A percentile compares a stretch with the other conserved stretches of the same genome.
Conservation (phyloP, 2,329 filamentous ascomycete species). For the Fusarium abutilonis region DNA sequence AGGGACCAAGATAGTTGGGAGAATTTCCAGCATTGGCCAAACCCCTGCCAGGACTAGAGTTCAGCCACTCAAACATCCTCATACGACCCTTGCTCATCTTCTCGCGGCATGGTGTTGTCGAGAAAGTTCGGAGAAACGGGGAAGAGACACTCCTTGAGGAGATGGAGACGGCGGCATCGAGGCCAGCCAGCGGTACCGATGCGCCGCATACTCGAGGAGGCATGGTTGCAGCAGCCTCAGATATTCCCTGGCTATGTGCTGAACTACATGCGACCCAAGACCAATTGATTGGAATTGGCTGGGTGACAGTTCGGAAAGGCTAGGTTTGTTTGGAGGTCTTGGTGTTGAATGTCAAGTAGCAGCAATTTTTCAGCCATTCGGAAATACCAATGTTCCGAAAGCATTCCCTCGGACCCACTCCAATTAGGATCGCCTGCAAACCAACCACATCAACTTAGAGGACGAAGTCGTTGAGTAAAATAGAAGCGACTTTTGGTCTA, state of each 20-base stretch:
- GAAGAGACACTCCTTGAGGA: conserved; percentile 18
- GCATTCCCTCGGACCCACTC: background rate
- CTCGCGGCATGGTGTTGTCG: conserved; percentile 52
- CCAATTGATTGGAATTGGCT: conserved; percentile 43
- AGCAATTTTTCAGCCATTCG: conserved; percentile 40
- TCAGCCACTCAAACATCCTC: conserved; percentile 54
- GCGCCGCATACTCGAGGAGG: conserved; percentile 48
- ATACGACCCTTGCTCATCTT: conserved; percentile 53
- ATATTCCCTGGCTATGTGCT: conserved; percentile 30
- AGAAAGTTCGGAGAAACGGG: conserved; percentile 50
- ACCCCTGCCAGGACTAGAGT: conserved; percentile 39
- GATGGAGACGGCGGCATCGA: conserved; percentile 44
- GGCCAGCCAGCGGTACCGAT: conserved; percentile 46
- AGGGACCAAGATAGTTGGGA: conserved; percentile 53
- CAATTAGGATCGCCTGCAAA: background rate
- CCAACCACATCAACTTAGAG: too few species aligned
- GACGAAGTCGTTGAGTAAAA: background rate
- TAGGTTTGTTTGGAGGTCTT: conserved; percentile 26
- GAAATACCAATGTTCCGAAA: conserved; percentile 25
- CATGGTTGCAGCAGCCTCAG: conserved; percentile 44
- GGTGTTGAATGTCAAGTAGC: conserved; percentile 8
- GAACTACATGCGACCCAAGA: conserved; percentile 40
- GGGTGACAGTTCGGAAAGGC: conserved; percentile 27
- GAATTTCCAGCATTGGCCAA: conserved; percentile 41
- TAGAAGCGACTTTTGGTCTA: background rate